Percentiles rank a stretch among this genome's conserved stretches.
These are phyloP conservation scores for Claviceps digitariae DNA, from an alignment of 2,329 filamentous ascomycete genomes.

Conservation along the genomic window DNA sequence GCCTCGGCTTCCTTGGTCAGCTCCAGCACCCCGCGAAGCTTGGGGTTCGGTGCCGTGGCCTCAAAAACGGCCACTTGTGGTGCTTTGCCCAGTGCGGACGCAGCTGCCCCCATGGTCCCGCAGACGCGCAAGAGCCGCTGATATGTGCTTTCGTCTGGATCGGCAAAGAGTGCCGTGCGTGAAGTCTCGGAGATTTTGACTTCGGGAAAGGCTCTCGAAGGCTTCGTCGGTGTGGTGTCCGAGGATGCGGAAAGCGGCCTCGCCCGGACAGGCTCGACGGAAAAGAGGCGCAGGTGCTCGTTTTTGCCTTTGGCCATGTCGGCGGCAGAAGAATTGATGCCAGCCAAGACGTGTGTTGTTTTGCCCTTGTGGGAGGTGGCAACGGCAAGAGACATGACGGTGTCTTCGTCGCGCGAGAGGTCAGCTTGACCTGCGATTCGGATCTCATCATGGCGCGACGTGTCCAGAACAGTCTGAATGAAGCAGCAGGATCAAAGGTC, in stretches of 20 bases:
- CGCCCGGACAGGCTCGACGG: constrained; percentile 30
- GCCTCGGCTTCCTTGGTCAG: constrained; percentile 49
- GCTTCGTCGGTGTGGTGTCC: constrained; percentile 8
- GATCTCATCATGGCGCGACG: constrained; percentile 49
- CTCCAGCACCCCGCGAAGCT: constrained; percentile 34
- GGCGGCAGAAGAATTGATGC: constrained; percentile 67
- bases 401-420: constrained; percentile 75
- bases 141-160: constrained; percentile 37
- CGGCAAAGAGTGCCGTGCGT: constrained; percentile 38
- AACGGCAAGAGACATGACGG: constrained; percentile 67
- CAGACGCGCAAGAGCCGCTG: constrained; percentile 46
- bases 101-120: constrained; percentile 59
- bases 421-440: constrained; percentile 58
- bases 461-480: constrained; percentile 54
- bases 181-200: constrained; percentile 36
- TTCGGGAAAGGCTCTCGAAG: constrained; percentile 9
- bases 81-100: constrained; percentile 62
- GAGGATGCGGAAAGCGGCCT: constrained; percentile 17
- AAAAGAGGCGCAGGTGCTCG: constrained; percentile 68
- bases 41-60: constrained; percentile 33
- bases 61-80: constrained; percentile 74
- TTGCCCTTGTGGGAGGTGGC: constrained; percentile 49
- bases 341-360: constrained; percentile 48
- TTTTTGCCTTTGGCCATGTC: constrained; percentile 67
- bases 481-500: not conserved